A percentile compares a stretch with the other conserved stretches of the same genome.
Evolutionary conservation across 2,329 filamentous ascomycete species (phyloP).

Genomic region (Neonectria sp.): DNA sequence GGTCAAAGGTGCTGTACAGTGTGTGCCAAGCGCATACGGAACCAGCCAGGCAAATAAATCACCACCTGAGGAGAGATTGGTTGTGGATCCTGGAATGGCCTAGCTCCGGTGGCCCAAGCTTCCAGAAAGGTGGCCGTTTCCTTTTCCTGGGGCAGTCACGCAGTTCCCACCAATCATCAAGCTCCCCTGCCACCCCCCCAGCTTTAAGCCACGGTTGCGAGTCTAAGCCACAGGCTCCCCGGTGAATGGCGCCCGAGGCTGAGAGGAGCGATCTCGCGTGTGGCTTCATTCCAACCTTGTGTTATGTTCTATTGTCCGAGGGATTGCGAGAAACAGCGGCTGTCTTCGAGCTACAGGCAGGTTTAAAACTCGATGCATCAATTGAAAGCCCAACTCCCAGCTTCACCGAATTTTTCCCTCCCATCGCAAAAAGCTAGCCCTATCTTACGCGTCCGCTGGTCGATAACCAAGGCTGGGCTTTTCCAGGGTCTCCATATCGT

Average conservation of each 20-base stretch:
- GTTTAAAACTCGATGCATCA: not conserved
- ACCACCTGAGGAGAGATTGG: slow-evolving; percentile 19
- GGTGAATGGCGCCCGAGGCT: slow-evolving; percentile 20
- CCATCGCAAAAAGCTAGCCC: not conserved
- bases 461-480: slow-evolving; percentile 7
- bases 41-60: slow-evolving; percentile 17
- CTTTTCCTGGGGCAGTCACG: slow-evolving; percentile 16
- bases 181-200: not conserved
- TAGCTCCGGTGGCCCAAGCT: slow-evolving; percentile 23
- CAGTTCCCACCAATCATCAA: slow-evolving; percentile 16
- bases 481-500: slow-evolving; percentile 6
- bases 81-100: slow-evolving; percentile 2
- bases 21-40: slow-evolving; percentile 15
- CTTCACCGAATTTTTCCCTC: not conserved
- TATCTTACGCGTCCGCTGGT: not conserved
- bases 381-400: not conserved
- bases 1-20: slow-evolving; percentile 8
- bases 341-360: not conserved
- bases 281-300: slow-evolving; percentile 10
- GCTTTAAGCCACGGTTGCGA: slow-evolving; percentile 11
- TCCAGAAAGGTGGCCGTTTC: slow-evolving; percentile 18
- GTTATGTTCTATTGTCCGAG: not conserved
- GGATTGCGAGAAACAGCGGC: not conserved
- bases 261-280: slow-evolving; percentile 13
- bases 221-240: slow-evolving; percentile 22